A percentile compares a stretch with the other conserved stretches of the same genome.
These are phyloP conservation scores for Plasmodium vivax DNA, from an alignment of 169 alveolate genomes.

Conservation along the genomic window DNA sequence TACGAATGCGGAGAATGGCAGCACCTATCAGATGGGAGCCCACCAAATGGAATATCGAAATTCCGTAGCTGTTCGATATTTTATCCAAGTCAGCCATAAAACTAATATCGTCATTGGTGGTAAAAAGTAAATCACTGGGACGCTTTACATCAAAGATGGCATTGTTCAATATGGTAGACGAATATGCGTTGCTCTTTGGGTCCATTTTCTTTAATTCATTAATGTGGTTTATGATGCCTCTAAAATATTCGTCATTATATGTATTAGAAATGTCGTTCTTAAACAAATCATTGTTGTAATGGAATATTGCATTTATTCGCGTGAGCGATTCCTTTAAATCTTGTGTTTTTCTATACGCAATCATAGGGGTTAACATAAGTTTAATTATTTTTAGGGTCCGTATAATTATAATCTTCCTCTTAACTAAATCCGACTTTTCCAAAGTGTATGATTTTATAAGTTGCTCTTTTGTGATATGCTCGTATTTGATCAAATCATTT, in stretches of 20 bases:
- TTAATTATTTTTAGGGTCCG: conserved; percentile 5
- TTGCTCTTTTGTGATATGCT: conserved; percentile 6
- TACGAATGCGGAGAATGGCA: not conserved
- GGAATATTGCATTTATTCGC: not conserved
- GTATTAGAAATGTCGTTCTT: not conserved
- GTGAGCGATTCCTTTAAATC: not conserved
- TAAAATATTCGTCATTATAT: not conserved
- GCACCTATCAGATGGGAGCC: conserved; percentile 22
- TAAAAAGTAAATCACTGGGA: conserved; percentile 4
- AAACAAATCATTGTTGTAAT: not conserved
- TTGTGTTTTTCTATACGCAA: not conserved
- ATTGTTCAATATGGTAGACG: not conserved
- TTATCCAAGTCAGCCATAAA: not conserved
- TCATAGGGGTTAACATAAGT: not conserved
- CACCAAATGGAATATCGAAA: not conserved
- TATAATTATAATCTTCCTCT: not conserved
- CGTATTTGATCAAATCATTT: conserved; percentile 24
- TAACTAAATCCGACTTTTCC: not conserved
- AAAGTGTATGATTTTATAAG: not conserved
- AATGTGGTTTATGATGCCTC: not conserved
- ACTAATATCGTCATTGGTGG: not conserved
- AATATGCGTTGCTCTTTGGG: not conserved
- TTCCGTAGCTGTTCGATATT: not conserved
- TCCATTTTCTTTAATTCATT: not conserved
- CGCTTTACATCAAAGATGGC: not conserved